Evolutionary conservation across 73 alveolate species (phyloP).

Genomic region (Breviolum minutum): DNA sequence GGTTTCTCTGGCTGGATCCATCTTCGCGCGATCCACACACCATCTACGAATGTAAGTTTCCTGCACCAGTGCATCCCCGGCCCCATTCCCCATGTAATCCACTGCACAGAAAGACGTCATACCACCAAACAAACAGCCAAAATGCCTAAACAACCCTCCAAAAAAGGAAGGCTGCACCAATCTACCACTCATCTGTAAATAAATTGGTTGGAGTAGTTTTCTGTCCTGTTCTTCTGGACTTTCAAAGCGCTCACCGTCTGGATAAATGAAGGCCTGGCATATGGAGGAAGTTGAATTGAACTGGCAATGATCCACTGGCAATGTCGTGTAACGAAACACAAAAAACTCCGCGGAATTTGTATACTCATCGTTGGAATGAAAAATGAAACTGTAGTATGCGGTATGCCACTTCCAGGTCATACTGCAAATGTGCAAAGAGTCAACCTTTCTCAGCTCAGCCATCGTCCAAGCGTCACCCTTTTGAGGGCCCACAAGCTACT

Average conservation of each 20-base stretch:
- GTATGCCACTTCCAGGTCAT: background rate
- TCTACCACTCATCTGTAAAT: background rate
- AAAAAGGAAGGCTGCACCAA: background rate
- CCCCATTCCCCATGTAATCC: too few relatives aligned
- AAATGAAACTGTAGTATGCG: too few relatives aligned
- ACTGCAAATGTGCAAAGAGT: background rate
- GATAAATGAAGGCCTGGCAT: conserved; percentile 25
- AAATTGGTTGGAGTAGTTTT: background rate
- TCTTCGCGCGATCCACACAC: conserved; percentile 80
- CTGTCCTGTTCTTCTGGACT: conserved; percentile 10
- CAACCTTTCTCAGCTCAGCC: conserved; percentile 7
- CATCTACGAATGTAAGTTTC: conserved; percentile 35
- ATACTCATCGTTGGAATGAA: too few relatives aligned
- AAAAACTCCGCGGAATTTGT: too few relatives aligned
- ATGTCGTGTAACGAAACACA: too few relatives aligned
- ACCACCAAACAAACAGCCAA: too few relatives aligned
- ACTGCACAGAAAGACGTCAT: too few relatives aligned
- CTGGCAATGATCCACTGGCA: too few relatives aligned
- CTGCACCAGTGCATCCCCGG: too few relatives aligned
- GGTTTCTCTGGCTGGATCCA: conserved; percentile 35
- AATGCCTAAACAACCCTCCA: background rate
- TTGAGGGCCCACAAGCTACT: background rate
- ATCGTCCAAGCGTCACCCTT: background rate
- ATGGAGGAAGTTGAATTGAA: background rate
- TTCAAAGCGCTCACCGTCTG: conserved; percentile 18